These are phyloP conservation scores for Luffa acutangula DNA, from an alignment of 306 rosid species.

Conservation along the genomic window DNA sequence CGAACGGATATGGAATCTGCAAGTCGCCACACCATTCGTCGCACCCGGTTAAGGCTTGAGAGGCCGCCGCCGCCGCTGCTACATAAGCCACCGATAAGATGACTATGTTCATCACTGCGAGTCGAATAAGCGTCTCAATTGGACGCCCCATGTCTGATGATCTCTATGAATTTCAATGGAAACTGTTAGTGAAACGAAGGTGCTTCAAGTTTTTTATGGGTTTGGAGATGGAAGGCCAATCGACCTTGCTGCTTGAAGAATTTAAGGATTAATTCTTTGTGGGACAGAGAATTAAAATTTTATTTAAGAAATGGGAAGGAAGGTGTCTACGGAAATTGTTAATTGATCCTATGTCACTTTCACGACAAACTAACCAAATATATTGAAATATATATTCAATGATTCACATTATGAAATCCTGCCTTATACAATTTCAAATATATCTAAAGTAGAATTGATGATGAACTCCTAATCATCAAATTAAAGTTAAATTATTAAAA, in stretches of 20 bases:
- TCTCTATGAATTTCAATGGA: neutral
- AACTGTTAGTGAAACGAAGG: no score
- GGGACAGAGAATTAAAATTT: neutral
- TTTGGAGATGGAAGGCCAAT: neutral
- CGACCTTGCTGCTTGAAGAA: neutral
- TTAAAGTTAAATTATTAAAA: no score
- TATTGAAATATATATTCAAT: no score
- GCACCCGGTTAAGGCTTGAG: slow-evolving; percentile 15
- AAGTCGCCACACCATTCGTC: slow-evolving; percentile 22
- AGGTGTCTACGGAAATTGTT: neutral
- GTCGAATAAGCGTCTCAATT: neutral
- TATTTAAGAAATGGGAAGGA: neutral
- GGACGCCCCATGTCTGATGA: no score
- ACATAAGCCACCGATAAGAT: neutral
- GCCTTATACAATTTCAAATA: no score
- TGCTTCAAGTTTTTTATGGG: neutral
- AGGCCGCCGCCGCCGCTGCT: neutral
- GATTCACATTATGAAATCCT: no score
- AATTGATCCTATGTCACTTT: no score
- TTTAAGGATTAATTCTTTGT: neutral
- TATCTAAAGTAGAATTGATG: neutral
- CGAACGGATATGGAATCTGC: slow-evolving; percentile 41
- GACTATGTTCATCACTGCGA: neutral
- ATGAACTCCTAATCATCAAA: no score
- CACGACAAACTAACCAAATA: no score